Evolutionary conservation across 208 protist genomes (phyloP).

Genomic region (Trypanosoma mega): DNA sequence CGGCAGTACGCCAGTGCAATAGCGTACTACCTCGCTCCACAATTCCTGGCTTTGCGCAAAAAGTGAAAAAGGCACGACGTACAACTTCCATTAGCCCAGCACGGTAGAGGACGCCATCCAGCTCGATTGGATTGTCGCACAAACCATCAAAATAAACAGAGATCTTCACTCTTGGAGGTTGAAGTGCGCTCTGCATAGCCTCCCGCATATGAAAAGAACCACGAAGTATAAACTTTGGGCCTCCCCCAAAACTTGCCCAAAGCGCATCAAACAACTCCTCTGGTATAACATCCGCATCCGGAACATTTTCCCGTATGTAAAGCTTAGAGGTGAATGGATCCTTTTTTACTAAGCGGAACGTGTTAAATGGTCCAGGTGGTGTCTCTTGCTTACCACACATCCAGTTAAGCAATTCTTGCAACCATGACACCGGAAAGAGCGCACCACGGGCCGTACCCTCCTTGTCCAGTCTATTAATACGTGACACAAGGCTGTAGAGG

Average conservation of each 20-base stretch:
- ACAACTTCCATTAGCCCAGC: constrained; percentile 16
- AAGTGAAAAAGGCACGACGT: constrained; percentile 9
- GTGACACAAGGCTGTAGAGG: constrained; percentile 48
- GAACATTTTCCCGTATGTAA: constrained; percentile 16
- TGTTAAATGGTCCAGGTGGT: constrained; percentile 64
- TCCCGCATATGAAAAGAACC: constrained; percentile 43
- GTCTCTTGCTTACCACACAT: constrained; percentile 9
- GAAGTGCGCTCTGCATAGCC: constrained; percentile 23
- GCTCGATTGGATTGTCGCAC: constrained; percentile 1
- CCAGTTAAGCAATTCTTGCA: constrained; percentile 50
- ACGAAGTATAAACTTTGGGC: constrained; percentile 58
- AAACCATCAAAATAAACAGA: constrained; percentile 10
- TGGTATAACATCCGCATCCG: constrained; percentile 58
- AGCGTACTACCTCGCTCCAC: too few relatives aligned
- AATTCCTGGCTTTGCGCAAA: too few relatives aligned
- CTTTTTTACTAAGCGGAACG: constrained; percentile 41
- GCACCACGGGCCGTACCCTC: constrained; percentile 36
- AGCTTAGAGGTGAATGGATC: constrained; percentile 37
- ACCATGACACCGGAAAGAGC: constrained; percentile 59
- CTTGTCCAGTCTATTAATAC: constrained; percentile 42
- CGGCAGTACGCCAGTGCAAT: constrained; percentile 46
- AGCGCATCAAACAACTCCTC: constrained; percentile 66
- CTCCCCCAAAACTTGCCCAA: constrained; percentile 53
- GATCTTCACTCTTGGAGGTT: constrained; percentile 7
- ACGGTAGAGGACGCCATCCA: constrained; percentile 18